Conservation (phyloP, 2,329 filamentous ascomycete genomes). For the Colletotrichum echinochloae region DNA sequence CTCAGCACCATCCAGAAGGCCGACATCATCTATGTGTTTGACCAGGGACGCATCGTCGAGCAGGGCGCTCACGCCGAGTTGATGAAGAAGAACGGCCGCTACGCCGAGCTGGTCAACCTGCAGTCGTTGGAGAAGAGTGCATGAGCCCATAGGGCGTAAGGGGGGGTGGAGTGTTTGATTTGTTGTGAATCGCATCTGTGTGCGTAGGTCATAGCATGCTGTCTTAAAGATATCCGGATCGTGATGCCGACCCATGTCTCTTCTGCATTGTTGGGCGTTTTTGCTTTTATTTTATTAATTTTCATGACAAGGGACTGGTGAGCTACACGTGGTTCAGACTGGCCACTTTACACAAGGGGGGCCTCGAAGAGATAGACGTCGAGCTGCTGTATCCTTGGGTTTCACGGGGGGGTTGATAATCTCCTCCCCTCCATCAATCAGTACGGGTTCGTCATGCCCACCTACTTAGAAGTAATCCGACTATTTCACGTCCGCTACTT, state of each 20-base stretch:
- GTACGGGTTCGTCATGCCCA: constrained; percentile 6
- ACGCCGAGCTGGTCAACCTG: constrained; percentile 82
- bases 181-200: constrained; percentile 14
- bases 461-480: constrained; percentile 24
- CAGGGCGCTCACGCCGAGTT: constrained; percentile 82
- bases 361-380: constrained; percentile 8
- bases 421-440: constrained; percentile 6
- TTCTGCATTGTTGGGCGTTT: constrained; percentile 38
- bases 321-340: background rate
- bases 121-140: constrained; percentile 77
- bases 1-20: constrained; percentile 94
- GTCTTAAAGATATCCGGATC: constrained; percentile 38
- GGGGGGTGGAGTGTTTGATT: constrained; percentile 2
- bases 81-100: constrained; percentile 76
- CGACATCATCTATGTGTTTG: constrained; percentile 96
- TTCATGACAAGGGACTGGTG: background rate
- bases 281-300: background rate
- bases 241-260: constrained; percentile 26
- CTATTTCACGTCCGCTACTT: constrained; percentile 4
- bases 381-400: constrained; percentile 19
- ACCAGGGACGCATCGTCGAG: constrained; percentile 88
- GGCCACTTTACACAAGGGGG: constrained; percentile 1
- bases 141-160: constrained; percentile 41
- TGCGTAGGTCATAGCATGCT: constrained; percentile 10
- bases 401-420: constrained; percentile 32